phyloP scores from a whole-genome alignment of 192 early-diverging fungal species.

The Phycomyces nitens region DNA sequence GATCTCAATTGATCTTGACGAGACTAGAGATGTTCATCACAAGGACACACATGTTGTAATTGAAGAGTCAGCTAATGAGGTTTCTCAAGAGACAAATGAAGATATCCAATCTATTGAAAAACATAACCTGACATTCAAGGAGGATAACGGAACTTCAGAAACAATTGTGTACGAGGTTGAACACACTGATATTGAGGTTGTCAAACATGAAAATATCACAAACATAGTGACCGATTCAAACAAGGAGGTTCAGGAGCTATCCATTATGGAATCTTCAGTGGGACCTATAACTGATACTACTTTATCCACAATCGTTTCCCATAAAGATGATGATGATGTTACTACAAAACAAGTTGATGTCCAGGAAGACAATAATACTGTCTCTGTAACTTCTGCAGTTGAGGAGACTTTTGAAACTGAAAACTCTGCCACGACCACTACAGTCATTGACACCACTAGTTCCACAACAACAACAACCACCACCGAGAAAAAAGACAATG shows the following conservation, averaged over 20 bases:
- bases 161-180: neutral
- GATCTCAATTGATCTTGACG: too few relatives aligned
- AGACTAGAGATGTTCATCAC: too few relatives aligned
- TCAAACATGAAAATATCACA: neutral
- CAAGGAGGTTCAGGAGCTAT: neutral
- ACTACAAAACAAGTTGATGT: neutral
- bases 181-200: slow-evolving; percentile 10
- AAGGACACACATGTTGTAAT: too few relatives aligned
- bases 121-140: neutral
- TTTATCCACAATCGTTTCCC: neutral
- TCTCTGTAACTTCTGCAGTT: neutral
- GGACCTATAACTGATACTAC: neutral
- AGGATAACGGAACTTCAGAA: too few relatives aligned
- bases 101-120: neutral
- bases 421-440: neutral
- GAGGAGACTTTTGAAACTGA: neutral
- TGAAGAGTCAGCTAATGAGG: too few relatives aligned
- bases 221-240: neutral
- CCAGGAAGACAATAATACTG: neutral
- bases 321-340: neutral
- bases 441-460: neutral
- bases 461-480: neutral
- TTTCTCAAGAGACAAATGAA: neutral
- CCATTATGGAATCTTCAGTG: neutral
- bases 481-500: neutral